phyloP scores from a whole-genome alignment of 2,329 filamentous ascomycete genomes.

The Botryotinia convoluta region DNA sequence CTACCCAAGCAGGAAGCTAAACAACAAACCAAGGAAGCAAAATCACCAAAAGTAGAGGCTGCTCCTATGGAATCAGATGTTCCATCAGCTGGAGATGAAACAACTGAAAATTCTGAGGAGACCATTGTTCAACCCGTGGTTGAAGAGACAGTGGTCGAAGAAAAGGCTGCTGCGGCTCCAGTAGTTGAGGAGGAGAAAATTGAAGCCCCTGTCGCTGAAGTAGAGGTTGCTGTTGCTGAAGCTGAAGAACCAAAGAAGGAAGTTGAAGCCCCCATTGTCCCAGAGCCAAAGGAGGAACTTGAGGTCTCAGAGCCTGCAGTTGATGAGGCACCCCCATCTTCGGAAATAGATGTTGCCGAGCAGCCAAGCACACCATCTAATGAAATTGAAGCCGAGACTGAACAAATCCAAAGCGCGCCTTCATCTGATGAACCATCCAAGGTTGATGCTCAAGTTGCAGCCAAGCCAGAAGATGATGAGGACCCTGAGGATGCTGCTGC shows the following conservation, averaged over 20 bases:
- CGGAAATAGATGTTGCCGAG: neutral
- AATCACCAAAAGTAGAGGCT: conserved; percentile 24
- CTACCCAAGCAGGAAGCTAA: conserved; percentile 22
- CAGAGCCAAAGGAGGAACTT: neutral
- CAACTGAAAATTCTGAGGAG: conserved; percentile 19
- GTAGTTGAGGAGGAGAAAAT: conserved; percentile 1
- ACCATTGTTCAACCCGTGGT: conserved; percentile 11
- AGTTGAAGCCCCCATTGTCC: neutral
- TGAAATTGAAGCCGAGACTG: conserved; percentile 9
- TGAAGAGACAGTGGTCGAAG: conserved; percentile 11
- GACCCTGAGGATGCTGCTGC: conserved; percentile 33
- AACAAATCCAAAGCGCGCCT: neutral
- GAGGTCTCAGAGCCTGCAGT: neutral
- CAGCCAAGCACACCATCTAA: neutral
- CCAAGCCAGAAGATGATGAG: conserved; percentile 18
- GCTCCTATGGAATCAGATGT: conserved; percentile 28
- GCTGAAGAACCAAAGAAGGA: conserved; percentile 6
- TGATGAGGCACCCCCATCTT: conserved; percentile 11
- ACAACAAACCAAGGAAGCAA: conserved; percentile 20
- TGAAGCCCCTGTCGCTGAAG: neutral
- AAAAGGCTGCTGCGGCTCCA: neutral
- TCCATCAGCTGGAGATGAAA: conserved; percentile 25
- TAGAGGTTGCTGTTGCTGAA: conserved; percentile 3
- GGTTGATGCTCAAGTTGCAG: neutral
- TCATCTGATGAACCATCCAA: conserved; percentile 6